phyloP scores from a whole-genome alignment of 2,329 filamentous ascomycete genomes.

The Sarocladium strictum region DNA sequence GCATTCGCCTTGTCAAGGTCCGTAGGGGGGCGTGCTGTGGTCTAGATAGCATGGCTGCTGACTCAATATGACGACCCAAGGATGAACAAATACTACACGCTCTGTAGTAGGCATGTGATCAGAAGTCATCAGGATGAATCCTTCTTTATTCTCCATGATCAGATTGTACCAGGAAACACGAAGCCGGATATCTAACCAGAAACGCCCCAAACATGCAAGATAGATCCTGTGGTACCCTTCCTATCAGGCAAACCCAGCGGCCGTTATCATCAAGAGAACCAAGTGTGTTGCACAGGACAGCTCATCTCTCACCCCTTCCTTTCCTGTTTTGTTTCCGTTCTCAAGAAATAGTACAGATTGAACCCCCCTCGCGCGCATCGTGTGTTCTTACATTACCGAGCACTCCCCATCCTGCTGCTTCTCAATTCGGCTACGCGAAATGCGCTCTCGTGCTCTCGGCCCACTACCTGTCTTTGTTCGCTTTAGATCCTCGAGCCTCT shows the following conservation, averaged over 20 bases:
- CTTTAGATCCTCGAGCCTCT: slow-evolving; percentile 88
- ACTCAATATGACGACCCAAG: too few relatives aligned
- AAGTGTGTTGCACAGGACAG: background rate
- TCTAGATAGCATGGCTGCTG: too few relatives aligned
- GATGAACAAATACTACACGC: too few relatives aligned
- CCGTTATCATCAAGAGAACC: slow-evolving; percentile 5
- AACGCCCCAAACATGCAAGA: background rate
- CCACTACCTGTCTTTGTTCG: slow-evolving; percentile 62
- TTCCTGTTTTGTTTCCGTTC: background rate
- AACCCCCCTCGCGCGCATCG: too few relatives aligned
- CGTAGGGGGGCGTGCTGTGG: too few relatives aligned
- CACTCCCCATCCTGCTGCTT: slow-evolving; percentile 82
- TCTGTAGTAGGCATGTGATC: too few relatives aligned
- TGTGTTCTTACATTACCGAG: slow-evolving; percentile 68
- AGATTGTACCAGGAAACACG: background rate
- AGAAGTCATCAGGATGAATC: too few relatives aligned
- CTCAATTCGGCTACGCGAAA: slow-evolving; percentile 75
- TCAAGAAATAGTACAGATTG: background rate
- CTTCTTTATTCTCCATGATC: background rate
- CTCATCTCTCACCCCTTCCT: background rate
- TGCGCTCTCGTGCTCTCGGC: slow-evolving; percentile 68
- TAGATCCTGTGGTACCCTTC: background rate
- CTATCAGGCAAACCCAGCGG: background rate
- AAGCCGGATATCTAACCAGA: background rate
- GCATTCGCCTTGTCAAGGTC: too few relatives aligned